Conservation (phyloP, 176 grass and related monocot genomes). For the Oryza nivara region DNA sequence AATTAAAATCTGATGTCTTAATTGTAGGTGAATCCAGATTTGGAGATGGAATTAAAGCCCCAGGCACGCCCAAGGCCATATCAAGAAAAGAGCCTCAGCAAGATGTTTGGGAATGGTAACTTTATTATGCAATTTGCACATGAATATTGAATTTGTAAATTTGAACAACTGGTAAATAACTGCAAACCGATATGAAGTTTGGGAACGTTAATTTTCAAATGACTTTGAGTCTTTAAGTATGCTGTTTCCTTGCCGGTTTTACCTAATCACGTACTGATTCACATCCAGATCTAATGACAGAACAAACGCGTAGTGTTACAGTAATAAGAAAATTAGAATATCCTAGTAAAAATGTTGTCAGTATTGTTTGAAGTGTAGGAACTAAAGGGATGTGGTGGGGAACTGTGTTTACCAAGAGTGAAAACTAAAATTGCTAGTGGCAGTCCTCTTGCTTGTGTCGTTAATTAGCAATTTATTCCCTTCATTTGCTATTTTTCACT, state of each 20-base stretch:
- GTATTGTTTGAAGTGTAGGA: constrained; percentile 18
- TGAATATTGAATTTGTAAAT: constrained; percentile 18
- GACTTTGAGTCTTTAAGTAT: neutral
- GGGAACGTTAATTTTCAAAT: neutral
- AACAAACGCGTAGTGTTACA: neutral
- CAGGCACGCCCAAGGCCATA: constrained; percentile 93
- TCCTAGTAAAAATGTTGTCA: neutral
- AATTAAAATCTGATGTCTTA: constrained; percentile 27
- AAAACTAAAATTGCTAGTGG: neutral
- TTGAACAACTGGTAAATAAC: constrained; percentile 7
- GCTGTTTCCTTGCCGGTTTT: neutral
- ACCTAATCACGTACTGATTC: neutral
- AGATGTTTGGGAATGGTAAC: constrained; percentile 99
- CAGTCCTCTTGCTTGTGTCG: neutral
- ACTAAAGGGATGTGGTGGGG: neutral
- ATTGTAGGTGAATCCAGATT: constrained; percentile 82
- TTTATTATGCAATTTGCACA: neutral
- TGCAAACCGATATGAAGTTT: constrained; percentile 18
- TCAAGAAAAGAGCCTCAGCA: constrained; percentile 99
- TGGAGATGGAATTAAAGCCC: constrained; percentile 82
- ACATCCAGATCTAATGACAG: neutral
- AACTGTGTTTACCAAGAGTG: neutral
- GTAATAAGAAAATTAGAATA: neutral
- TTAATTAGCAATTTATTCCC: neutral
- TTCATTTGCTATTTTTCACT: constrained; percentile 1